A percentile compares a stretch with the other conserved stretches of the same genome.
Evolutionary conservation across 2,329 filamentous ascomycete genomes (phyloP).

Genomic region (Microdochium trichocladiopsis): DNA sequence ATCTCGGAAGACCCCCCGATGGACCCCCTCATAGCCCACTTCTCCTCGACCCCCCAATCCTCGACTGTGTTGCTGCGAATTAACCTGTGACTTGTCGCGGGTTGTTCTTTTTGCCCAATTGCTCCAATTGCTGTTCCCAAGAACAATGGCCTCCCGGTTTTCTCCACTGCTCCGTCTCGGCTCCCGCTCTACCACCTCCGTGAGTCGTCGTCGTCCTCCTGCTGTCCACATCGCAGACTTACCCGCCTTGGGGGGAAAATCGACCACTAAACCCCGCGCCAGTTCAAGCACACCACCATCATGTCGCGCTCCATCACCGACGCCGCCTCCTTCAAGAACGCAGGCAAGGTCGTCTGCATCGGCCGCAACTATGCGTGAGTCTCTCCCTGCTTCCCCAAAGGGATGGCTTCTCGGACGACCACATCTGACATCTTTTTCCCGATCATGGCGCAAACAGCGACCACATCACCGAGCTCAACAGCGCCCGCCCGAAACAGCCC

Average conservation of each 20-base stretch:
- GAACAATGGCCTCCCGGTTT: not conserved
- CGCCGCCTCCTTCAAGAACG: slow-evolving; percentile 42
- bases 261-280: not conserved
- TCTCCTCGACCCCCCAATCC: not conserved
- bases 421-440: too few species aligned
- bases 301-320: slow-evolving; percentile 29
- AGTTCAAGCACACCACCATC: slow-evolving; percentile 8
- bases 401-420: too few species aligned
- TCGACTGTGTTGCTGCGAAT: not conserved
- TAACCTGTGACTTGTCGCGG: not conserved
- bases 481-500: slow-evolving; percentile 79
- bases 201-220: not conserved
- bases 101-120: not conserved
- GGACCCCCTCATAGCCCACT: too few species aligned
- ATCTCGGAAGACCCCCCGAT: too few species aligned
- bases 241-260: not conserved
- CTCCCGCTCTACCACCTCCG: not conserved
- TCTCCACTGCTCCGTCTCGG: not conserved
- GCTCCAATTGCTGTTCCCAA: not conserved
- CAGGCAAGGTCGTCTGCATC: slow-evolving; percentile 82
- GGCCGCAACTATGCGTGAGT: slow-evolving; percentile 90
- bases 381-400: not conserved
- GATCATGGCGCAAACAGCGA: slow-evolving; percentile 48
- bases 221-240: not conserved
- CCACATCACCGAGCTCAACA: slow-evolving; percentile 89